phyloP scores from a whole-genome alignment of 768 basidiomycete genomes.

The Neoboletus magnificus region DNA sequence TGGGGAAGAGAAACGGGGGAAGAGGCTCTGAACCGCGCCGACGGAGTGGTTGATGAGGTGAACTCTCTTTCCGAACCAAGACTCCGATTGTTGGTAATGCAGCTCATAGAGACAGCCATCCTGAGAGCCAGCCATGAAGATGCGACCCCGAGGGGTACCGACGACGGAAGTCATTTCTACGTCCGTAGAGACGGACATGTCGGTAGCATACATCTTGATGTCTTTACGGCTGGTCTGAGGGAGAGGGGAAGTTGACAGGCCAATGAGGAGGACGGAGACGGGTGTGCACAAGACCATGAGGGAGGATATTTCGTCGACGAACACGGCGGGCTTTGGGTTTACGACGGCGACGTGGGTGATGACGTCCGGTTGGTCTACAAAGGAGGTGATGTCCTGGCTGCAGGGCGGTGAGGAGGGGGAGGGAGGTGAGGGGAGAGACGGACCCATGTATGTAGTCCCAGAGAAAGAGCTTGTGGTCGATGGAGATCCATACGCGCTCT shows the following conservation, averaged over 20 bases:
- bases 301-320: conserved; percentile 88
- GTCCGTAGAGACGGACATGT: conserved; percentile 73
- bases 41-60: conserved; percentile 86
- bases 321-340: conserved; percentile 78
- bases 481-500: conserved; percentile 92
- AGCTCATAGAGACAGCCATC: conserved; percentile 92
- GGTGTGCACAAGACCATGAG: conserved; percentile 90
- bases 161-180: conserved; percentile 83
- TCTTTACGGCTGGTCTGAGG: conserved; percentile 55
- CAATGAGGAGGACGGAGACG: conserved; percentile 78
- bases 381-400: conserved; percentile 90
- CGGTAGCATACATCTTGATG: conserved; percentile 87
- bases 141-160: conserved; percentile 77
- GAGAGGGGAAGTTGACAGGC: conserved; percentile 55
- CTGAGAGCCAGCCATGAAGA: conserved; percentile 84
- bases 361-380: conserved; percentile 84
- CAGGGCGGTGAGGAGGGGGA: conserved; percentile 5
- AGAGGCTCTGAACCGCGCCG: conserved; percentile 70
- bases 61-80: conserved; percentile 88
- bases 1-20: conserved; percentile 69
- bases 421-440: conserved; percentile 26
- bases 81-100: conserved; percentile 85
- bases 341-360: conserved; percentile 89
- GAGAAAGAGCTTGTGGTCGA: conserved; percentile 89
- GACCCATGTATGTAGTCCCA: conserved; percentile 98